A percentile compares a stretch with the other conserved stretches of the same genome.
Conservation (phyloP, 345 rosid genomes). For the Triadica sebifera region DNA sequence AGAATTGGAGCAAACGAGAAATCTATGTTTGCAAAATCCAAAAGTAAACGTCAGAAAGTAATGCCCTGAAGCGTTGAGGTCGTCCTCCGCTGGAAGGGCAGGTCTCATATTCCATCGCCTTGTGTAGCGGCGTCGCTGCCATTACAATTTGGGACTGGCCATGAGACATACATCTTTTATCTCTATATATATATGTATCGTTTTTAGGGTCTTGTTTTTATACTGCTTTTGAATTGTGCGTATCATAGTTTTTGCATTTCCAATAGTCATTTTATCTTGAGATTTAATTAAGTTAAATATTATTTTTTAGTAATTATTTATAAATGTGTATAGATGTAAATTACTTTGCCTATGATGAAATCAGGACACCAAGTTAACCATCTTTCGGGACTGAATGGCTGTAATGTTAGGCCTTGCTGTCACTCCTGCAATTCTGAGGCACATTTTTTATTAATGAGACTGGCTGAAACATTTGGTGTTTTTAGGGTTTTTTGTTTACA, state of each 20-base stretch:
- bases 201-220: neutral
- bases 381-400: slow-evolving; percentile 39
- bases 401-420: slow-evolving; percentile 28
- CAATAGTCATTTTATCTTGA: too few species aligned
- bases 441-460: neutral
- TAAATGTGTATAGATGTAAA: too few species aligned
- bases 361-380: slow-evolving; percentile 14
- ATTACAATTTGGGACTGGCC: slow-evolving; percentile 45
- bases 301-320: too few species aligned
- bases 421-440: slow-evolving; percentile 35
- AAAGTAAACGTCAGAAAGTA: slow-evolving; percentile 33
- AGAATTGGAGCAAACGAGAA: neutral
- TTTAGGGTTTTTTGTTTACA: too few species aligned
- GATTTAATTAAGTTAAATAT: too few species aligned
- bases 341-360: slow-evolving; percentile 29
- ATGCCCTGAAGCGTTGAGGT: slow-evolving; percentile 28
- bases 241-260: too few species aligned
- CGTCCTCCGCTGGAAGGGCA: slow-evolving; percentile 4
- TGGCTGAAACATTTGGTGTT: too few species aligned
- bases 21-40: slow-evolving; percentile 39
- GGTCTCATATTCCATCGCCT: slow-evolving; percentile 66
- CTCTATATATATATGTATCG: too few species aligned
- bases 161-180: slow-evolving; percentile 34
- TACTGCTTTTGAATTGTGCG: too few species aligned
- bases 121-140: slow-evolving; percentile 52